Conservation (phyloP, 2,329 filamentous ascomycete species). For the Fusarium coicis region DNA sequence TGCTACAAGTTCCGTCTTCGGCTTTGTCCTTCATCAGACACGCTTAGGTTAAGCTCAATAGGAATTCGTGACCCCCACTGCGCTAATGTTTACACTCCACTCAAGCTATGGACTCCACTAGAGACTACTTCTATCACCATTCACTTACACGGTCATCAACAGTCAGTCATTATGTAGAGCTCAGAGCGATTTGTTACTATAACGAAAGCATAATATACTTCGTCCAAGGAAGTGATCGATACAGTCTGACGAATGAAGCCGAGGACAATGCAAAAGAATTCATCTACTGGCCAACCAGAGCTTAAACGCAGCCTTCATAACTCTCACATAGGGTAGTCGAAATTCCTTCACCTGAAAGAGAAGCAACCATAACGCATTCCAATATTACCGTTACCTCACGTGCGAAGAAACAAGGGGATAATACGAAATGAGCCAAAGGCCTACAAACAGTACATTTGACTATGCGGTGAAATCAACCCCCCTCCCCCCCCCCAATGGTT, state of each 20-base stretch:
- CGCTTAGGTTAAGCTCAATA: background rate
- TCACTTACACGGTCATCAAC: slow-evolving; percentile 20
- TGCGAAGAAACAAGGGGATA: background rate
- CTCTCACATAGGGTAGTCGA: background rate
- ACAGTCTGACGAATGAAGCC: no score
- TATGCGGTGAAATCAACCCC: background rate
- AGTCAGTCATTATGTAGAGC: background rate
- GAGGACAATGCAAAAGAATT: background rate
- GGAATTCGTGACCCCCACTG: slow-evolving; percentile 5
- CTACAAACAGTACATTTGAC: background rate
- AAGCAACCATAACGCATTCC: no score
- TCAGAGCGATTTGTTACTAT: background rate
- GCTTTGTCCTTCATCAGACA: slow-evolving; percentile 15
- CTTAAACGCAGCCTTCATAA: background rate
- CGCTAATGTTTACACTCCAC: slow-evolving; percentile 2
- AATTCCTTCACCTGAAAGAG: background rate
- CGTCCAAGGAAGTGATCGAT: background rate
- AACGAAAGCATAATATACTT: background rate
- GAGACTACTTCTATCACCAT: background rate
- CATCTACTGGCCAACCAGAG: background rate
- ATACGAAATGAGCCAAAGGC: background rate
- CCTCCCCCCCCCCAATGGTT: background rate
- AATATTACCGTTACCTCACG: background rate
- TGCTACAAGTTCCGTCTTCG: slow-evolving; percentile 39
- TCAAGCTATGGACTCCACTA: background rate